Conservation (phyloP, 176 grass and related monocot species). For the Musa schizocarpa region DNA sequence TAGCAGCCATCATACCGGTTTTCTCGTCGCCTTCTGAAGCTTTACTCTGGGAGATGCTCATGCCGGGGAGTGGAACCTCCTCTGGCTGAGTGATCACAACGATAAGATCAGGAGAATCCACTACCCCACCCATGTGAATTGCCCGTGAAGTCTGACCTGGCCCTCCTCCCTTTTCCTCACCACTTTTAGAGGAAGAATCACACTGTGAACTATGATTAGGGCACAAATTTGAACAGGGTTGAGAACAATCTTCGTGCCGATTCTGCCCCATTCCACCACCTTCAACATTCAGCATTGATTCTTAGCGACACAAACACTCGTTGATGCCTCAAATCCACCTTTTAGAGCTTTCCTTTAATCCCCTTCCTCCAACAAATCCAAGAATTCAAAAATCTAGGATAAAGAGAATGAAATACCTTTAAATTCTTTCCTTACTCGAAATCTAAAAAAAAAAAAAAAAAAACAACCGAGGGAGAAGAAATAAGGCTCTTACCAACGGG, state of each 20-base stretch:
- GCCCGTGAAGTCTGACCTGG: neutral
- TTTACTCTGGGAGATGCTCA: neutral
- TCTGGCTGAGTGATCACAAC: conserved; percentile 61
- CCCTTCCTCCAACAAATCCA: neutral
- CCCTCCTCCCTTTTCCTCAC: conserved; percentile 19
- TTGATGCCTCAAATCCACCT: neutral
- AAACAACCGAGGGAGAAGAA: too few relatives aligned
- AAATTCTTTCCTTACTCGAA: too few relatives aligned
- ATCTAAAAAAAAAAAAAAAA: too few relatives aligned
- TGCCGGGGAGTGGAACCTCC: conserved; percentile 38
- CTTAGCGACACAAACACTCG: neutral
- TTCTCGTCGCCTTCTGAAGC: conserved; percentile 6
- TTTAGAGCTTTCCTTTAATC: neutral
- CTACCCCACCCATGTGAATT: conserved; percentile 5
- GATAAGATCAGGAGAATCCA: conserved; percentile 28
- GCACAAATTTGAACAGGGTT: conserved; percentile 14
- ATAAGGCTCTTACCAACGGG: too few relatives aligned
- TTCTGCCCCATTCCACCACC: conserved; percentile 1
- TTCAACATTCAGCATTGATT: conserved; percentile 29
- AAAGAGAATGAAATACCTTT: neutral
- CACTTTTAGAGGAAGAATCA: conserved; percentile 18
- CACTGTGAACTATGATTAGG: conserved; percentile 8
- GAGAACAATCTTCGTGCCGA: neutral
- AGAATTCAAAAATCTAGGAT: neutral
- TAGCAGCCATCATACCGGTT: conserved; percentile 7